phyloP scores from a whole-genome alignment of 2,329 filamentous ascomycete genomes.

The Diplodia corticola region DNA sequence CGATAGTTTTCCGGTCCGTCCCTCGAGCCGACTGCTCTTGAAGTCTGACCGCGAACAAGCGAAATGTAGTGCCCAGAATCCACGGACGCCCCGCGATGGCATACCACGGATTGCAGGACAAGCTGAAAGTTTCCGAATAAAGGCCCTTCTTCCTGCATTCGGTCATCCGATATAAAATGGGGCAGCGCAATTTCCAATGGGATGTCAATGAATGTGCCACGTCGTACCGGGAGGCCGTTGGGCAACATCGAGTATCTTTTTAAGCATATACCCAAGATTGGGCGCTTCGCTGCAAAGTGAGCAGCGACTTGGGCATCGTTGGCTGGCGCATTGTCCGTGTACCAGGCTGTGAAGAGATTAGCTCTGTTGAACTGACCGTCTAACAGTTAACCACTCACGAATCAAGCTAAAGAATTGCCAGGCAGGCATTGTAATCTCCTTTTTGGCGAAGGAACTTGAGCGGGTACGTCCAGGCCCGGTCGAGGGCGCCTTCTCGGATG shows the following conservation, averaged over 20 bases:
- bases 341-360: constrained; percentile 66
- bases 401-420: constrained; percentile 97
- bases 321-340: constrained; percentile 65
- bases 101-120: constrained; percentile 86
- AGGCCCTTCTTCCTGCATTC: constrained; percentile 64
- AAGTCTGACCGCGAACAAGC: constrained; percentile 71
- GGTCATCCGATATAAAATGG: constrained; percentile 84
- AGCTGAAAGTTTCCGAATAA: constrained; percentile 90
- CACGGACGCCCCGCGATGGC: constrained; percentile 82
- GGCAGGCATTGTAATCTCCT: constrained; percentile 90
- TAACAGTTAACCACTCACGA: constrained; percentile 57
- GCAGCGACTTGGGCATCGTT: constrained; percentile 80
- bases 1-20: constrained; percentile 44
- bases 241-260: constrained; percentile 82
- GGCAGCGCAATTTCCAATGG: constrained; percentile 80
- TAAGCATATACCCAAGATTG: constrained; percentile 87
- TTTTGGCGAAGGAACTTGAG: constrained; percentile 52
- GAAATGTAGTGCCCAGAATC: constrained; percentile 91
- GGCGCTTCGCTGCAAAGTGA: constrained; percentile 79
- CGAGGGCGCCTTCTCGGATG: constrained; percentile 49
- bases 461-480: constrained; percentile 39
- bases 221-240: constrained; percentile 66
- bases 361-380: constrained; percentile 3
- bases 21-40: constrained; percentile 52
- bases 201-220: constrained; percentile 87